Evolutionary conservation across 495 filamentous ascomycete genomes (phyloP), one percentile per base, ranked within the genome.

Genomic region (Podospora didyma): DNA sequence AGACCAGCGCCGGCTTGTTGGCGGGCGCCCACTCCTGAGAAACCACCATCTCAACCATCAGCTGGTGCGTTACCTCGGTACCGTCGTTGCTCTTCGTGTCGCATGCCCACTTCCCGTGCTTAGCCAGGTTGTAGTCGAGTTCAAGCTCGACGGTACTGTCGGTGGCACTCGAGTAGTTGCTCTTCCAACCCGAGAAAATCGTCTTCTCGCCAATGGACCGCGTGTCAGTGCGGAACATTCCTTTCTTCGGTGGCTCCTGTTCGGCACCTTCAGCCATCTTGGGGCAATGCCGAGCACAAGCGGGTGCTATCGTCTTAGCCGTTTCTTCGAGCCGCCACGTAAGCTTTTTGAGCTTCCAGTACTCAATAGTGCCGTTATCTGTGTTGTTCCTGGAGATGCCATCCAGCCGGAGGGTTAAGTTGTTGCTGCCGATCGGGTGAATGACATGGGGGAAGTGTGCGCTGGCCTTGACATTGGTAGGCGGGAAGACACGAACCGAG

Each of bases 301-400:
- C 89, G 1, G 89, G 85, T 0, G 90, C 89, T 26, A 96, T 80
- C 22, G 87, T 86, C 68, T 84, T 87, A 62, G 88, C 80, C 49
- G 81, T 82, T 73, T 99, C 93, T 49, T 97, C 93, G 51, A 99
- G 86, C 56, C 88, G 84, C 94, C 94, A 99, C 60, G 86, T 89
- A 63, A 97, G 81, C 66, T 92, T 90, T 63, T 90, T 89, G 46
- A 99, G 74, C 46, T 87, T 86, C 94, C 93, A 97, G 55, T 92
- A 87, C 62, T 82, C 76, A 22, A 82, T 68, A 20, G 70, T 78
- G 57, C 69, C 67, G 60, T 64, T 65, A 48, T 80, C 77, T 20
- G 75, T 61, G 52, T 84, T 85, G 62, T 79, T 83, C 63, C 82
- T 85, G 6, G 86, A 80, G 37, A 96, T 80, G 20, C 93, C 92